Percentiles rank a stretch among this genome's conserved stretches.
These are phyloP conservation scores for Trypanosoma cruzi DNA, from an alignment of 208 protist genomes.

Conservation along the genomic window DNA sequence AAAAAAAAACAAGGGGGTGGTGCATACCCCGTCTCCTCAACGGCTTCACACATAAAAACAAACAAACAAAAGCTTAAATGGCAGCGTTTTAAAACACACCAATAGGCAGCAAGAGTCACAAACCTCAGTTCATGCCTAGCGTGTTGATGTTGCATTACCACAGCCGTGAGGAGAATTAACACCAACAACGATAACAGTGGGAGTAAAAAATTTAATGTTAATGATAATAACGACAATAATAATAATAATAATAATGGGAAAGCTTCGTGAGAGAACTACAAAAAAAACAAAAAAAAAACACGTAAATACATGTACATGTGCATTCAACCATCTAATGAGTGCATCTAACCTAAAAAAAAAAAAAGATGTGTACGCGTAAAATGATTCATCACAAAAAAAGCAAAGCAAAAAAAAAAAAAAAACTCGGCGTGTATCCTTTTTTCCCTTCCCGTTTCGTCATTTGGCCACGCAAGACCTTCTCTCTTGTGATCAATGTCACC, in stretches of 20 bases:
- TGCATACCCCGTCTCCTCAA: not conserved
- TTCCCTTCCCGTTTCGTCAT: not conserved
- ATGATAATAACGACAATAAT: not conserved
- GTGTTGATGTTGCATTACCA: not conserved
- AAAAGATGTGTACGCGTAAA: not conserved
- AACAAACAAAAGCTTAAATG: not conserved
- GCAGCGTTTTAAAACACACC: not conserved
- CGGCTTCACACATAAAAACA: not conserved
- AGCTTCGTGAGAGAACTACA: not conserved
- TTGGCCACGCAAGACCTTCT: not conserved
- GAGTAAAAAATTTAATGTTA: too few species aligned
- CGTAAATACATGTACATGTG: not conserved
- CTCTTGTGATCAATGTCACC: not conserved
- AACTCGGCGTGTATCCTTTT: not conserved
- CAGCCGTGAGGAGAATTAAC: not conserved
- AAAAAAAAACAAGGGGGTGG: not conserved
- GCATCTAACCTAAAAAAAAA: constrained; percentile 1
- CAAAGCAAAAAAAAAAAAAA: constrained; percentile 1
- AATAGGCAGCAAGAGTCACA: not conserved
- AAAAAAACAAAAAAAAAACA: not conserved
- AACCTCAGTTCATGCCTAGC: not conserved
- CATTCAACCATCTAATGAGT: constrained; percentile 3
- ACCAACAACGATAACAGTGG: not conserved
- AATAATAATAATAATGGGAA: not conserved
- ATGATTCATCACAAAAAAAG: not conserved